Evolutionary conservation across 1,284 basidiomycete species (phyloP).

Genomic region (Cutaneotrichosporon mucoides): DNA sequence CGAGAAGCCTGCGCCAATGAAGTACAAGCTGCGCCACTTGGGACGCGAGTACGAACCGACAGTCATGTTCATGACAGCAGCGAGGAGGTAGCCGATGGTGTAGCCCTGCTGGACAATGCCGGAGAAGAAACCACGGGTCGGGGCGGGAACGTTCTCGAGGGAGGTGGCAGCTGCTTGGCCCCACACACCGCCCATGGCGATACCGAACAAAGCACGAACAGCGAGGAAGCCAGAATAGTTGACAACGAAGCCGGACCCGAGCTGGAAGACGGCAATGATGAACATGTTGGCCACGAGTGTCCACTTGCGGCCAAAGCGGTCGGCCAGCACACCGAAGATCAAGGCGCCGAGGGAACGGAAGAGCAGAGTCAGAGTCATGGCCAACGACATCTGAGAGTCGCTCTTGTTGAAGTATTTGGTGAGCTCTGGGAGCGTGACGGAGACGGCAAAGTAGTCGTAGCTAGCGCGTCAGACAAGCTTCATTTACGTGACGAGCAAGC

Average conservation of each 20-base stretch:
- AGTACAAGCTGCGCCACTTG: slow-evolving; percentile 54
- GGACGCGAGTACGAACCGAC: slow-evolving; percentile 46
- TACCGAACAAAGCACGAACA: slow-evolving; percentile 65
- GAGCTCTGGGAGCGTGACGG: slow-evolving; percentile 54
- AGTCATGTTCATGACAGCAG: slow-evolving; percentile 69
- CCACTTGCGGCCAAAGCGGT: slow-evolving; percentile 90
- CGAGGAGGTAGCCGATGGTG: slow-evolving; percentile 53
- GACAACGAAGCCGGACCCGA: slow-evolving; percentile 59
- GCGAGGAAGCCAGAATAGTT: slow-evolving; percentile 52
- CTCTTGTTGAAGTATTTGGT: slow-evolving; percentile 42
- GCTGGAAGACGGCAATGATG: slow-evolving; percentile 66
- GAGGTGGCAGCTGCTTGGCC: slow-evolving; percentile 48
- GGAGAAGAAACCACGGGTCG: slow-evolving; percentile 76
- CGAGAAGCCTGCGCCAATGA: slow-evolving; percentile 62
- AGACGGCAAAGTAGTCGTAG: slow-evolving; percentile 27
- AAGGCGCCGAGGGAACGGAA: slow-evolving; percentile 85
- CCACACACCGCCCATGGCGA: slow-evolving; percentile 70
- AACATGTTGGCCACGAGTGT: slow-evolving; percentile 74
- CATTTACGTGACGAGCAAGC: neutral
- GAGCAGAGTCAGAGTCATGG: slow-evolving; percentile 88
- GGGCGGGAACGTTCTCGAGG: slow-evolving; percentile 84
- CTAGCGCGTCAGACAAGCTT: neutral
- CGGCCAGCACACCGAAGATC: slow-evolving; percentile 70
- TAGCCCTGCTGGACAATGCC: slow-evolving; percentile 84
- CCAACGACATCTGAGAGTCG: slow-evolving; percentile 52